Base-by-base conservation (phyloP, 1,284 basidiomycete species). In the Singerocomus rubriflavus region DNA sequence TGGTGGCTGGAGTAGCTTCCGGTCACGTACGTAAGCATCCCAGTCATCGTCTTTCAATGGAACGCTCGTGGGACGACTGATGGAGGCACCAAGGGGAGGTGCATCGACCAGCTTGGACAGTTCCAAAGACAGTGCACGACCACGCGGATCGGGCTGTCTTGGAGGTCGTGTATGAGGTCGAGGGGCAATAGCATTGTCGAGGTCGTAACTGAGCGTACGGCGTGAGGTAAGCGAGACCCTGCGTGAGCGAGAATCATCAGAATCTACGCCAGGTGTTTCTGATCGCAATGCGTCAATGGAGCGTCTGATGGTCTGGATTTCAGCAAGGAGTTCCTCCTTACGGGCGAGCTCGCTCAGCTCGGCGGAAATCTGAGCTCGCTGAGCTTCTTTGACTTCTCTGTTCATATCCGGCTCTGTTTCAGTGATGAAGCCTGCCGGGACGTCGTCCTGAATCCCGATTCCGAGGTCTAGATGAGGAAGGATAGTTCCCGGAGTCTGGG, bases 1-100 rank as follows among this genome's bases (percentile, higher is more conserved):
- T n/a, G 89, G 88, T 43, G 89, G 88, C 61, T 89, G 86, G 50
- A 91, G 71, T 10, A 91, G 74, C 64, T 85, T 90, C 52, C 88
- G 81, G 45, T 91, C 88, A 41, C 81, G 83, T 48, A 91, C 78
- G 65, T 91, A 91, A 43, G 78, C 67, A 57, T 91, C 86, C 88
- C 88, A 91, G 51, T 86, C 80, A 29, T 79, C 75, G 37, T 88
- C 81, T 41, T 76, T 79, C 41, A 88, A 69, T 16, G 88, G 88
- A 10, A 76, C 82, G 59, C 86, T 88, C 0, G 80, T 82, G 6
- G 89, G 85, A 42, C 88, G 76, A 52, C 76, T 75, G 46, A 88
- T 82, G 2, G 79, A 73, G 44, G 77, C 73, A 29, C 78, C 79
- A 12, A 75, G 55, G 7, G 71, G 66, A 48, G 73, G 67, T 11